phyloP scores from a whole-genome alignment of 306 rosid genomes.

The Boehmeria nivea region DNA sequence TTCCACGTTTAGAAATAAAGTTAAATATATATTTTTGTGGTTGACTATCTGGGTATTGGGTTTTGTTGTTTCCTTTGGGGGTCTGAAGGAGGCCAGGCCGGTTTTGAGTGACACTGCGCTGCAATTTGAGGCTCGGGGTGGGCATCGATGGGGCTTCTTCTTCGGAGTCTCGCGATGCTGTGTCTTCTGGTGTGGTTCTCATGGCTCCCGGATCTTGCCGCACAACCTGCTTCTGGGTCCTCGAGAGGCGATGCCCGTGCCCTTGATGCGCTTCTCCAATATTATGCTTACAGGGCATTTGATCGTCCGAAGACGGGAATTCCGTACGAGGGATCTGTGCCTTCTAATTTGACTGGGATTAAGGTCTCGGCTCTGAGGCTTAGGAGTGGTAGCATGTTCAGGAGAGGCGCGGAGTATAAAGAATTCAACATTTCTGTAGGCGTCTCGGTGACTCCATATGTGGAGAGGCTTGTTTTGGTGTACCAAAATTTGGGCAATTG shows the following conservation, averaged over 20 bases:
- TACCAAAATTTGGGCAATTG: conserved; percentile 74
- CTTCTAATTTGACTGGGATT: conserved; percentile 35
- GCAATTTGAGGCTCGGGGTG: conserved; percentile 27
- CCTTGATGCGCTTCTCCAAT: conserved; percentile 36
- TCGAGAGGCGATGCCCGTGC: conserved; percentile 9
- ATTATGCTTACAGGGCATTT: conserved; percentile 34
- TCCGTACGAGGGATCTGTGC: conserved; percentile 22
- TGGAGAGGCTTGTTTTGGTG: conserved; percentile 75
- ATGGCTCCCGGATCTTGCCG: conserved; percentile 33
- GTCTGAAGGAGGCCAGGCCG: conserved; percentile 9
- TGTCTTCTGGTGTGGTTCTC: conserved; percentile 36
- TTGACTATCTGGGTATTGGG: conserved; percentile 25
- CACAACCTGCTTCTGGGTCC: conserved; percentile 33
- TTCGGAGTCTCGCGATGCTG: conserved; percentile 46
- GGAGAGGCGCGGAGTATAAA: conserved; percentile 58
- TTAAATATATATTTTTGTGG: not conserved
- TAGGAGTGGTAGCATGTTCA: conserved; percentile 73
- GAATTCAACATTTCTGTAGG: conserved; percentile 61
- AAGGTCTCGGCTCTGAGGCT: conserved; percentile 37
- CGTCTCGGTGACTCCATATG: conserved; percentile 53
- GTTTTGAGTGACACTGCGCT: too few species aligned
- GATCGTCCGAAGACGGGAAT: conserved; percentile 28
- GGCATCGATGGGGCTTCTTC: conserved; percentile 62
- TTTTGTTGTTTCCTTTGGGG: not conserved
- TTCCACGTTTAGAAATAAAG: conserved; percentile 24